These are phyloP conservation scores for Paramarasmius palmivorus DNA, from an alignment of 1,284 basidiomycete genomes.

Conservation along the genomic window DNA sequence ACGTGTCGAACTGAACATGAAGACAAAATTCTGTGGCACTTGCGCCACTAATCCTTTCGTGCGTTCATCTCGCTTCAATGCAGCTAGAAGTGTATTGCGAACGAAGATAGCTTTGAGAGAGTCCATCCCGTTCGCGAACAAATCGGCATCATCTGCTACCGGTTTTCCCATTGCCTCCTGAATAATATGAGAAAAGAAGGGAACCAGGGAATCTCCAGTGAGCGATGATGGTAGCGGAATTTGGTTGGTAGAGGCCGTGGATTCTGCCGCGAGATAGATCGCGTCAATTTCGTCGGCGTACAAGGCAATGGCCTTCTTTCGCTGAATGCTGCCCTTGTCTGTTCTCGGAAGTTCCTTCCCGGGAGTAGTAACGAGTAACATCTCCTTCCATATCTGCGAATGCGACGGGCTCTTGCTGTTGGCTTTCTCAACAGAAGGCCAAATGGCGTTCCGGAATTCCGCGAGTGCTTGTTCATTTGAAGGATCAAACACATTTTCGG, in stretches of 20 bases:
- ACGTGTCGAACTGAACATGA: not conserved
- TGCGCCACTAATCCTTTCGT: not conserved
- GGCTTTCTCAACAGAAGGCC: constrained; percentile 5
- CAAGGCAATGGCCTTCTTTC: not conserved
- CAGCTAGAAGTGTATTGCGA: constrained; percentile 1
- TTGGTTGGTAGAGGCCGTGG: no score
- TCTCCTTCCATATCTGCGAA: constrained; percentile 8
- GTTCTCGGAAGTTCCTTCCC: not conserved
- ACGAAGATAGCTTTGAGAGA: constrained; percentile 6
- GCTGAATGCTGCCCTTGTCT: constrained; percentile 4
- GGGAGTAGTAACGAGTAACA: constrained; percentile 1
- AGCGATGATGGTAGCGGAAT: no score
- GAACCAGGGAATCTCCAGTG: no score
- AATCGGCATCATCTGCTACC: not conserved
- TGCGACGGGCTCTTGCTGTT: constrained; percentile 2
- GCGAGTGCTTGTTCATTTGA: not conserved
- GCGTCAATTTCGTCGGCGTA: constrained; percentile 5
- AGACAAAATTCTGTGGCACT: constrained; percentile 3
- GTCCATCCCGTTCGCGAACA: constrained; percentile 5
- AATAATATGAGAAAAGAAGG: not conserved
- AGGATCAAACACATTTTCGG: not conserved
- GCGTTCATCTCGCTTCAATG: not conserved
- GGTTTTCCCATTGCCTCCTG: constrained; percentile 3
- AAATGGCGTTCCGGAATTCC: constrained; percentile 4
- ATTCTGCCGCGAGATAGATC: constrained; percentile 1